Percentiles rank a stretch among this genome's conserved stretches.
These are phyloP conservation scores for Cystobasidium onofrii DNA, from an alignment of 768 basidiomycete genomes.

Conservation along the genomic window DNA sequence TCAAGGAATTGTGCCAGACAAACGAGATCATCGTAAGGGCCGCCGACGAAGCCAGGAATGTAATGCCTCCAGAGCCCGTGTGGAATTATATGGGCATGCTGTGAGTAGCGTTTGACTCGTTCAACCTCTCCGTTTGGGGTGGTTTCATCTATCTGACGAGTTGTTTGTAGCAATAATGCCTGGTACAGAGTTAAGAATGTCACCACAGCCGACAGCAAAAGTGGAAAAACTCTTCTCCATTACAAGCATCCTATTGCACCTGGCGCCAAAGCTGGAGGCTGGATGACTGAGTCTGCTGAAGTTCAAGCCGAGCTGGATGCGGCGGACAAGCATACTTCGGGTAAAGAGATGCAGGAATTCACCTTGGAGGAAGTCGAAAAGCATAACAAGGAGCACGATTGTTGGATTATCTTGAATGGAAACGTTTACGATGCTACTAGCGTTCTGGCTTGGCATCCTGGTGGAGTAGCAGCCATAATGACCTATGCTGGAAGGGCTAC, in stretches of 20 bases:
- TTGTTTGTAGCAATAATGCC: background rate
- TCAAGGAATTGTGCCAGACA: background rate
- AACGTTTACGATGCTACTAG: conserved; percentile 6
- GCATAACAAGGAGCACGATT: background rate
- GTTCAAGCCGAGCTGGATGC: background rate
- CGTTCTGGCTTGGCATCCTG: conserved; percentile 10
- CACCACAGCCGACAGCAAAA: background rate
- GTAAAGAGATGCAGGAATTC: background rate
- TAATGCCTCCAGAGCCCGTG: background rate
- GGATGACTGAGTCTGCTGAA: background rate
- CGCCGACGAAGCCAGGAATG: background rate
- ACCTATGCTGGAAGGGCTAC: conserved; percentile 7
- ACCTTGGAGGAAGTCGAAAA: conserved; percentile 11
- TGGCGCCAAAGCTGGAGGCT: background rate
- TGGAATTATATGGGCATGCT: background rate
- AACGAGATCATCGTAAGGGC: background rate
- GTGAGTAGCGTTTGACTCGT: too few relatives aligned
- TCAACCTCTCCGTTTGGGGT: too few relatives aligned
- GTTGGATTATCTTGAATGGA: conserved; percentile 2
- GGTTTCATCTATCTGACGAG: too few relatives aligned
- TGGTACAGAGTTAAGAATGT: background rate
- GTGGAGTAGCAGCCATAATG: background rate
- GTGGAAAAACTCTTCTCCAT: background rate
- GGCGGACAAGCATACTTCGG: background rate
- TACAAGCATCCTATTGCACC: background rate